Base-by-base conservation (phyloP, 208 protist species). In the Acanthamoeba healyi region DNA sequence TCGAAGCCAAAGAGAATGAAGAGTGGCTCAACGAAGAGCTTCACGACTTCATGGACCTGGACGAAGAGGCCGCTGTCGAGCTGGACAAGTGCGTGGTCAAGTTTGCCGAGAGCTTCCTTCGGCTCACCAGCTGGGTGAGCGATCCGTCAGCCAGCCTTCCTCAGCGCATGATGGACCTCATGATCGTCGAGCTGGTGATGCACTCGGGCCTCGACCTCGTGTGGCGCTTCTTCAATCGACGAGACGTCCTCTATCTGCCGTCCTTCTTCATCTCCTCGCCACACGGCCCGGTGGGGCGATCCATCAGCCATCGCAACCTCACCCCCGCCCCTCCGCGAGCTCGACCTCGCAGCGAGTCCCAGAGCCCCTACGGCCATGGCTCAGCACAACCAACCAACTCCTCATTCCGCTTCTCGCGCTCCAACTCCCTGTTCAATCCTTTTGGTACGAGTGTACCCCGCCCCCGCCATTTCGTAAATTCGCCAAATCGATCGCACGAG, bases 171-270 rank as follows among this genome's bases (percentile, higher is more conserved):
- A 4, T 44, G 22, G 72, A 82, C 38, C 7, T 82, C 9, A 19
- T 82, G 6, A 12, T 82, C 34, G 32, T 82, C 22, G 72, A 82
- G 40, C 72, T 82, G 17, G 26, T 82, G 40, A 34, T 82, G 7
- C 34, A 44, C 40, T 54, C 72, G 10, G 72, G 9, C 42, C 14
- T 82, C 15, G 72, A 82, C 26, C 72, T 82, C 4, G 72, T 82
- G 72, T 82, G 72, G 72, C 34, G 40, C 1, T 82, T 82, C 72
- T 82, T 82, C 26, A 10, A 54, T 24, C 72, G 72, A 82, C 34
- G 40, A 24, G 72, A 51, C 24, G 22, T 82, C 19, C 22, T 54
- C 42, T 34, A 34, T 17, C 26, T 51, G 24, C 40, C 22, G 9
- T 51, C 61, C 10, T 67, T 67, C 61, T 67, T 32, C 61, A 67